phyloP scores from a whole-genome alignment of 805 yeast genomes.

The Candida schatavii region DNA sequence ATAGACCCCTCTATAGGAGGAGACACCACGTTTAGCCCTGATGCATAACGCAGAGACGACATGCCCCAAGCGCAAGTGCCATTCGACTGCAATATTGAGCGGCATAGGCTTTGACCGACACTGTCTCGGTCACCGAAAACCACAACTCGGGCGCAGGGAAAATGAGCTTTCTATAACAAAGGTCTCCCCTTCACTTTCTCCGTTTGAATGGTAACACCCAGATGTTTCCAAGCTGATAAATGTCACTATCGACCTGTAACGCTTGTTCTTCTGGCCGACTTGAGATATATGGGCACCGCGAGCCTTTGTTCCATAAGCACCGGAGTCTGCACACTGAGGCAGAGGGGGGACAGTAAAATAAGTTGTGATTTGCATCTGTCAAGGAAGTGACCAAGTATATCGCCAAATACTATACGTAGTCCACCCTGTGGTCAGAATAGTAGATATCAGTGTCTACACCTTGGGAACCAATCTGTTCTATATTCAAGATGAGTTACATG shows the following conservation, averaged over 20 bases:
- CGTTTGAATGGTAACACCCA: constrained; percentile 46
- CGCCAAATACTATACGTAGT: constrained; percentile 82
- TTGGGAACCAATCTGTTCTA: constrained; percentile 75
- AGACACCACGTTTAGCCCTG: constrained; percentile 8
- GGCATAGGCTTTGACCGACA: constrained; percentile 86
- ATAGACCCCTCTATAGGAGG: constrained; percentile 15
- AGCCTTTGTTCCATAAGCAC: constrained; percentile 62
- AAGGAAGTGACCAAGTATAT: constrained; percentile 45
- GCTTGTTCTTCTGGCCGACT: constrained; percentile 87
- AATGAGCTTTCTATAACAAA: constrained; percentile 57
- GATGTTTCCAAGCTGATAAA: constrained; percentile 58
- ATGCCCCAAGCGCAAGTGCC: constrained; percentile 63
- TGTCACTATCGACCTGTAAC: constrained; percentile 67
- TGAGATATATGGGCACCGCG: constrained; percentile 60
- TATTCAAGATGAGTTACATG: constrained; percentile 85
- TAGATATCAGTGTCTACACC: constrained; percentile 90
- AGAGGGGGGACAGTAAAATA: constrained; percentile 80
- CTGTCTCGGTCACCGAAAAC: constrained; percentile 58
- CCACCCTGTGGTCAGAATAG: constrained; percentile 81
- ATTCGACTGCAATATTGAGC: constrained; percentile 87
- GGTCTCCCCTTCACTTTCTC: constrained; percentile 76
- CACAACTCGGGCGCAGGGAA: constrained; percentile 53
- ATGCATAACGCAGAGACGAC: constrained; percentile 16
- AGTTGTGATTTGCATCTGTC: constrained; percentile 61
- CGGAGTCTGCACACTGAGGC: constrained; percentile 83